Evolutionary conservation across 306 rosid species (phyloP), one percentile per base, ranked within the genome.

Genomic region (Senna siamea): DNA sequence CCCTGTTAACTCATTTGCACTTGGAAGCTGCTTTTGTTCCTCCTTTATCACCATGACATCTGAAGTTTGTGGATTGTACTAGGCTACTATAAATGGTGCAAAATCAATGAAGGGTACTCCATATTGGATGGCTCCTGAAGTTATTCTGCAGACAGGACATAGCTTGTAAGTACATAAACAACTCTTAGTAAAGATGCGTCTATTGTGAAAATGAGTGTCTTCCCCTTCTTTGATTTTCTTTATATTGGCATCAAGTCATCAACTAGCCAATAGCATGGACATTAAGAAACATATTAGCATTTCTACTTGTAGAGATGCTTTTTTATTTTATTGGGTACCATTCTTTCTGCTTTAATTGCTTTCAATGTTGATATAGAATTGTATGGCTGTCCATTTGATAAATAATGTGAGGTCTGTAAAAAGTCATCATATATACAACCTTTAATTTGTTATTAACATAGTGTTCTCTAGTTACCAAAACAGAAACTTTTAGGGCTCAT

Each of bases 111-210:
- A 93, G 92, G 98, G 98, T 59, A 93, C 98, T 57, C 91, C 98
- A 12, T 92, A 91, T 80, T 93, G 98, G 98, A 93, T 93, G 98
- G 93, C 98, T 46, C 98, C 98, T 6, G 98, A 93, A 87, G 98
- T 93, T 77, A 86, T 93, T 78, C 87, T 90, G 60, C 97, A 93
- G 82, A 93, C 96, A 61, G 98, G 98, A 38, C 96, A 91, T 85
- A 93, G 97, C 80, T 89, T 92, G 98, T 93, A 82, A 90, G 98
- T 59, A 60, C 38, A 23, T 47, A 59, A 20, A 43, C 15, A 63
- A 51, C 68, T 58, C 50, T 54, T 69, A 23, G 50, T 63, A 38
- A 71, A 55, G 47, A 59, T 43, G 43, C 59, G 9, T 48, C 26
- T 34, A 9, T 35, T 34, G 47, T 18, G 28, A 20, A 62, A 26